Base-by-base conservation (phyloP, 2,329 filamentous ascomycete species). In the Cladosporium sp. region DNA sequence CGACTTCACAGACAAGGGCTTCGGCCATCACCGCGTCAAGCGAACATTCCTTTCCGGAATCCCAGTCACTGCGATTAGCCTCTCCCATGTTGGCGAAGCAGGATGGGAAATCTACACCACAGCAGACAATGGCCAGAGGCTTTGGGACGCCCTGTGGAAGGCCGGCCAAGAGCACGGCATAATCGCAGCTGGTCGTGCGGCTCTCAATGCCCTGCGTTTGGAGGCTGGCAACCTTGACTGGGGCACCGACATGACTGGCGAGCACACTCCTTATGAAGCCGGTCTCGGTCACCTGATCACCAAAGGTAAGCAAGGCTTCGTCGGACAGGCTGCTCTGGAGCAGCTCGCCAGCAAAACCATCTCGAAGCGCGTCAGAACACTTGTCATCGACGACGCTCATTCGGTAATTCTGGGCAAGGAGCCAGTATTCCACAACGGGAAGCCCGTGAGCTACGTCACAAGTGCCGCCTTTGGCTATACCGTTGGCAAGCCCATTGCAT, bases 71-170 rank as follows among this genome's bases (percentile, higher is more conserved):
- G 72, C 71, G 0, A 73, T 82, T 57, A 72, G 78, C 2, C 70
- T 81, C 32, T 84, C 80, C 0, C 80, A 78, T 43, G 77, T 84
- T 3, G 81, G 82, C 5, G 81, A 84, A 56, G 65, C 72, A 0
- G 81, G 82, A 1, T 84, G 79, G 79, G 81, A 84, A 59, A 73
- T 84, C 16, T 78, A 82, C 52, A 73, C 80, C 1, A 80, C 71
- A 29, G 77, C 81, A 0, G 81, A 84, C 20, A 74, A 78, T 35
- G 80, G 81, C 0, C 72, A 73, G 11, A 67, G 72, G 1, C 67
- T 84, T 0, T 84, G 82, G 82, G 80, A 84, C 53, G 68, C 69
- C 0, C 63, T 84, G 1, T 82, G 67, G 69, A 62, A 74, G 27
- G 77, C 78, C 1, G 80, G 81, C 0, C 72, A 77, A 53, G 57